Evolutionary conservation across 1,284 basidiomycete genomes (phyloP).

Genomic region (Sanghuangporus weigelae): DNA sequence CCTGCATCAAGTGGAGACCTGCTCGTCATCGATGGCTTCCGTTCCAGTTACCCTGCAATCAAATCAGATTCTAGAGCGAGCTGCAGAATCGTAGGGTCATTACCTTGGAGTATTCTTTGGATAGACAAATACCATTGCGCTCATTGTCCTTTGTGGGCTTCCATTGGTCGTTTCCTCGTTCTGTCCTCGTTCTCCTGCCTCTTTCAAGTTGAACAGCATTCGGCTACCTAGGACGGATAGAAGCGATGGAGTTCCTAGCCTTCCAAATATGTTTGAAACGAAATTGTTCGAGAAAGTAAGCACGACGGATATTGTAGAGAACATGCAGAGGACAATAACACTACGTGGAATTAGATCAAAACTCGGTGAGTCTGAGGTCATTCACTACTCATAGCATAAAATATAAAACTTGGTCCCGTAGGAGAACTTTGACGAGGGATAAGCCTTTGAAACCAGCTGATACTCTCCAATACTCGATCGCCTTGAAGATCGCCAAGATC

Average conservation of each 20-base stretch:
- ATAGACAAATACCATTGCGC: neutral
- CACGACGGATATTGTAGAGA: neutral
- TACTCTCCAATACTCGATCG: neutral
- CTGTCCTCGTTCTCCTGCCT: neutral
- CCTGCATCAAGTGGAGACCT: no score
- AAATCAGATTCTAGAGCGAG: neutral
- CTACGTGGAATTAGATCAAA: neutral
- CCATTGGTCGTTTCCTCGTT: neutral
- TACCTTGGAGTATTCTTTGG: neutral
- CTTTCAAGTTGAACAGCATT: neutral
- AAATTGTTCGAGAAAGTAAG: neutral
- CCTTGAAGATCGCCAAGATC: neutral
- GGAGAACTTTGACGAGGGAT: neutral
- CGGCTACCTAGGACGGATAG: neutral
- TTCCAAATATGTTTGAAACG: neutral
- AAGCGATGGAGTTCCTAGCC: constrained; percentile 4
- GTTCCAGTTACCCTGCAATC: neutral
- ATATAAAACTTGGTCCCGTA: neutral
- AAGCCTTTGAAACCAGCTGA: neutral
- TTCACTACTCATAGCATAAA: neutral
- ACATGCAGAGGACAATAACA: neutral
- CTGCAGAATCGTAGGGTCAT: neutral
- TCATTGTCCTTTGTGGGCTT: neutral
- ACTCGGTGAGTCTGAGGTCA: neutral
- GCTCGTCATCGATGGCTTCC: neutral